Percentiles rank a stretch among this genome's conserved stretches.
Conservation (phyloP, 768 basidiomycete species). For the Brasilioporus rufonigricans region DNA sequence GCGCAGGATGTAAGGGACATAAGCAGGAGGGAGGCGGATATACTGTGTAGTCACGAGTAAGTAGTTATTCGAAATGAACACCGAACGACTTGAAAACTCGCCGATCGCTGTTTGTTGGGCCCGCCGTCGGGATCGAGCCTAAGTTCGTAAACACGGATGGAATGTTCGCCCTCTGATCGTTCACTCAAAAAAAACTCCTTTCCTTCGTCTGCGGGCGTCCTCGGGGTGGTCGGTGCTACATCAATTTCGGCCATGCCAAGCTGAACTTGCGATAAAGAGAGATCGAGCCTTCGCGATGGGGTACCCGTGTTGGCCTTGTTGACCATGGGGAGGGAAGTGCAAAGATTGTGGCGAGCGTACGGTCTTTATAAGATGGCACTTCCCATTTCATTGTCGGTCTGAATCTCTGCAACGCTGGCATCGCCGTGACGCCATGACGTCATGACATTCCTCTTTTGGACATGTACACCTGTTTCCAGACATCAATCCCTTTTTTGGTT, state of each 20-base stretch:
- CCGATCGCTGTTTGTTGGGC: conserved; percentile 81
- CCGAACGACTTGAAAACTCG: conserved; percentile 37
- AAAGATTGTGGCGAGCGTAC: conserved; percentile 1
- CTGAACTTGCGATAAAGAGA: conserved; percentile 17
- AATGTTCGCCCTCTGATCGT: conserved; percentile 49
- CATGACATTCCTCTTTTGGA: conserved; percentile 9
- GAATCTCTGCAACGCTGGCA: background rate
- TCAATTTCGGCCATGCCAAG: background rate
- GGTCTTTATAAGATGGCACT: conserved; percentile 8
- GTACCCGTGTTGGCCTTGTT: background rate
- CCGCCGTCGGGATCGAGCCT: conserved; percentile 87
- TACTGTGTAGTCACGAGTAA: conserved; percentile 54
- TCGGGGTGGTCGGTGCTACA: conserved; percentile 52
- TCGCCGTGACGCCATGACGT: conserved; percentile 22
- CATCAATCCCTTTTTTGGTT: background rate
- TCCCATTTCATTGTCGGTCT: conserved; percentile 13
- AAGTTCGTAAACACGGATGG: conserved; percentile 84
- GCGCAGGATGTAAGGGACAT: conserved; percentile 84
- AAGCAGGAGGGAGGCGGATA: conserved; percentile 91
- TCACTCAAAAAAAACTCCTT: conserved; percentile 80
- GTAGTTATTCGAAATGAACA: conserved; percentile 1
- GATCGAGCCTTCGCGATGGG: conserved; percentile 3
- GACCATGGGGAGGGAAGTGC: conserved; percentile 15
- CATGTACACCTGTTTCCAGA: background rate
- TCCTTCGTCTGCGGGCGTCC: conserved; percentile 91